phyloP scores from a whole-genome alignment of 129 eudicot genomes.

The Cynara cardunculus region DNA sequence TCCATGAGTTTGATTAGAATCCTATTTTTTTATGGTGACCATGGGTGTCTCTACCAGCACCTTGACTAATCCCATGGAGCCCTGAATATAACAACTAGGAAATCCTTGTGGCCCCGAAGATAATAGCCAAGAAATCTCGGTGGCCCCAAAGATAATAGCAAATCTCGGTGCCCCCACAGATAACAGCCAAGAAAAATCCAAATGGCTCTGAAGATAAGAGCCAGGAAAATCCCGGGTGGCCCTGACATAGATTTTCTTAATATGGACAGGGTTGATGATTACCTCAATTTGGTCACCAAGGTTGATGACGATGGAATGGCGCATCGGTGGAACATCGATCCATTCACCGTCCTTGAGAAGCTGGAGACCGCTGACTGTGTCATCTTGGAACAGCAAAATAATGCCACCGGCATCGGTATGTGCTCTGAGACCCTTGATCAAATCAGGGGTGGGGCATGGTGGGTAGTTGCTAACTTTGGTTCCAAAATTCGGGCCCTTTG shows the following conservation, averaged over 20 bases:
- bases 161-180: not conserved
- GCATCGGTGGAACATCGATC: conserved; percentile 79
- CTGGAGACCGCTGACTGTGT: conserved; percentile 69
- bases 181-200: not conserved
- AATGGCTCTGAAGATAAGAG: not conserved
- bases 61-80: not conserved
- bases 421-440: conserved; percentile 77
- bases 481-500: conserved; percentile 68
- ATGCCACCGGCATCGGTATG: conserved; percentile 84
- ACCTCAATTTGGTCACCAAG: conserved; percentile 77
- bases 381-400: conserved; percentile 71
- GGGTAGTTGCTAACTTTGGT: conserved; percentile 83
- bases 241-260: not conserved
- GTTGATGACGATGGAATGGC: conserved; percentile 70
- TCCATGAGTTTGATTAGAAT: not conserved
- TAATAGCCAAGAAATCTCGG: not conserved
- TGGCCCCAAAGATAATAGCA: not conserved
- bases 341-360: conserved; percentile 72
- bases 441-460: conserved; percentile 73
- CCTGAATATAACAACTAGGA: not conserved
- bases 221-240: not conserved
- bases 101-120: not conserved
- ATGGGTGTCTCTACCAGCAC: too few relatives aligned
- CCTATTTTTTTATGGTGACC: not conserved
- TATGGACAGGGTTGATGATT: not conserved